These are phyloP conservation scores for Entophlyctis luteolus DNA, from an alignment of 192 early-diverging fungal species.

Conservation along the genomic window DNA sequence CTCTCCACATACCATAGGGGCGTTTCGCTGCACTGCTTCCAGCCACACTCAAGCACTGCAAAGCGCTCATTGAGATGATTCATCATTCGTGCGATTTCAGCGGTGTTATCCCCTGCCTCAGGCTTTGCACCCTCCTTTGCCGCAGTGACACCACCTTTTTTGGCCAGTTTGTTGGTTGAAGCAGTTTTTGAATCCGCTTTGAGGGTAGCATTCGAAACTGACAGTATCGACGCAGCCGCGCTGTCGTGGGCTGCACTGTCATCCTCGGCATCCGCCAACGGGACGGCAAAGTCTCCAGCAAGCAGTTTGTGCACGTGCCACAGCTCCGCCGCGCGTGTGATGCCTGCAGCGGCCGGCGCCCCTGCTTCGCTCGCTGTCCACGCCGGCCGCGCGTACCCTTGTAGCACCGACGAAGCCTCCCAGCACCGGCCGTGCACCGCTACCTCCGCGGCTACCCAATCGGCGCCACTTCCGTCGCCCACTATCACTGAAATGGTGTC, in stretches of 20 bases:
- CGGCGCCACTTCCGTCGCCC: no score
- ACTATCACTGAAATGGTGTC: constrained; percentile 24
- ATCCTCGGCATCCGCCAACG: no score
- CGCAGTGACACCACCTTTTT: not conserved
- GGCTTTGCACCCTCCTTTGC: not conserved
- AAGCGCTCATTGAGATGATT: not conserved
- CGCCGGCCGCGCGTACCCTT: constrained; percentile 42
- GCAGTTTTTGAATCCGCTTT: constrained; percentile 4
- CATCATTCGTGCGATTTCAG: constrained; percentile 5
- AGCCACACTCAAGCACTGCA: not conserved
- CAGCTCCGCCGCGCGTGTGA: constrained; percentile 18
- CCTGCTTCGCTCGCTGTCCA: no score
- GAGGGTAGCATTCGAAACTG: not conserved
- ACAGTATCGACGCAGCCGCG: not conserved
- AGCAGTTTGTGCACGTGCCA: constrained; percentile 15
- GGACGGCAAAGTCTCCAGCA: constrained; percentile 8
- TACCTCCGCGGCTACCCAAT: constrained; percentile 17
- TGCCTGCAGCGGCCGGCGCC: no score
- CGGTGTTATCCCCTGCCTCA: constrained; percentile 14
- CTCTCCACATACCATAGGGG: constrained; percentile 27
- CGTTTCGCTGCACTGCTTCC: constrained; percentile 2
- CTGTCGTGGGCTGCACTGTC: no score
- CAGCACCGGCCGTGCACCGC: constrained; percentile 42
- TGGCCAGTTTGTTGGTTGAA: not conserved
- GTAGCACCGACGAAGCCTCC: constrained; percentile 35